Evolutionary conservation across 2,329 filamentous ascomycete genomes (phyloP).

Genomic region (Penicillium sp.): DNA sequence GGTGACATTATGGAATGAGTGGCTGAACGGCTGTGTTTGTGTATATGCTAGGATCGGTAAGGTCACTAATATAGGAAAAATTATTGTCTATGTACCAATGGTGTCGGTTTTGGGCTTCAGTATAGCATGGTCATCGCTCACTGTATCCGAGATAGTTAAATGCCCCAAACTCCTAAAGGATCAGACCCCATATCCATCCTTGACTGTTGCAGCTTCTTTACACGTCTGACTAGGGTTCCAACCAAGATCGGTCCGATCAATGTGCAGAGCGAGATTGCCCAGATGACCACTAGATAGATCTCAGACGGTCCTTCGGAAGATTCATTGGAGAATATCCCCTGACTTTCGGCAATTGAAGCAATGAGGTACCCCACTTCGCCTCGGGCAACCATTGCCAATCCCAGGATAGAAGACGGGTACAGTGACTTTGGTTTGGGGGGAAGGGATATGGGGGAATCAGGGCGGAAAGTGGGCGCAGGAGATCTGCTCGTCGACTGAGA

Average conservation of each 20-base stretch:
- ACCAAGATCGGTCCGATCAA: conserved; percentile 54
- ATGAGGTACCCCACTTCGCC: conserved; percentile 80
- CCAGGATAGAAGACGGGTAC: conserved; percentile 65
- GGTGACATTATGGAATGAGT: conserved; percentile 30
- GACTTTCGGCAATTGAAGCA: conserved; percentile 61
- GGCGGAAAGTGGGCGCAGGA: neutral
- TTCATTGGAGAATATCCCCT: conserved; percentile 43
- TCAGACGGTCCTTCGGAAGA: conserved; percentile 34
- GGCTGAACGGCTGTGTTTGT: neutral
- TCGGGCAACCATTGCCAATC: conserved; percentile 69
- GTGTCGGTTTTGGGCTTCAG: neutral
- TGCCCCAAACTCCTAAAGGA: conserved; percentile 46
- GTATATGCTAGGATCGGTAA: neutral
- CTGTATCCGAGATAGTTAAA: conserved; percentile 17
- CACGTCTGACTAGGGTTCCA: conserved; percentile 48
- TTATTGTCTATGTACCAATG: neutral
- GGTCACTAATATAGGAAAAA: neutral
- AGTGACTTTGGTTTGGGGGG: conserved; percentile 57
- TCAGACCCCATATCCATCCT: conserved; percentile 26
- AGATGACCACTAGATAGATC: conserved; percentile 53
- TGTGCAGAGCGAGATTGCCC: conserved; percentile 58
- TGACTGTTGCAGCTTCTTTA: conserved; percentile 40
- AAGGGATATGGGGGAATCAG: neutral
- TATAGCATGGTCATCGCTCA: neutral
- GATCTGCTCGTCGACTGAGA: neutral